Conservation (phyloP, 1,284 basidiomycete genomes). For the Malassezia pachydermatis region DNA sequence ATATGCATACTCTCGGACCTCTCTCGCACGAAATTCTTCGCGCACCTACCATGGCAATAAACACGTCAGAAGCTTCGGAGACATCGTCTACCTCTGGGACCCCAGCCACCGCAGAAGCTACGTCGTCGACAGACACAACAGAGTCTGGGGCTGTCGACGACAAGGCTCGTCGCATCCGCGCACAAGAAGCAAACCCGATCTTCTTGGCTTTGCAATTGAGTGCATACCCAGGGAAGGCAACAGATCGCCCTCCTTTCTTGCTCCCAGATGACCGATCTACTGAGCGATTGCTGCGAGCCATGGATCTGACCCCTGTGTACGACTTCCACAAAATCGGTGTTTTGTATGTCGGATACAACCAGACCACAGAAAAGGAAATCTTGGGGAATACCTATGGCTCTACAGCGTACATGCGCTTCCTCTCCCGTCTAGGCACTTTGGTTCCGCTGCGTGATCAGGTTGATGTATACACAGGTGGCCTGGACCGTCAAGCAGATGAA, state of each 20-base stretch:
- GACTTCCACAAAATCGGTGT: conserved; percentile 96
- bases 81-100: not conserved
- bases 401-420: conserved; percentile 82
- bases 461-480: conserved; percentile 86
- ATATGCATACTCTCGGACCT: not conserved
- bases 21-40: not conserved
- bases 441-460: conserved; percentile 68
- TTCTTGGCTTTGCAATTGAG: conserved; percentile 81
- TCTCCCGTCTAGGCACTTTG: conserved; percentile 76
- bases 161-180: not conserved
- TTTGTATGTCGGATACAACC: conserved; percentile 86
- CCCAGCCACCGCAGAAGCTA: not conserved
- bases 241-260: conserved; percentile 48
- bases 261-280: conserved; percentile 54
- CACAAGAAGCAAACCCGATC: conserved; percentile 61
- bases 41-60: not conserved
- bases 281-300: conserved; percentile 59
- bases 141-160: not conserved
- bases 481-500: conserved; percentile 80
- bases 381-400: conserved; percentile 84
- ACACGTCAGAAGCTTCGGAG: not conserved
- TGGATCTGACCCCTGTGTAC: conserved; percentile 85
- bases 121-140: not conserved
- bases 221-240: conserved; percentile 38
- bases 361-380: conserved; percentile 74